Conservation (phyloP, 495 filamentous ascomycete genomes). For the Xylaria palmicola region DNA sequence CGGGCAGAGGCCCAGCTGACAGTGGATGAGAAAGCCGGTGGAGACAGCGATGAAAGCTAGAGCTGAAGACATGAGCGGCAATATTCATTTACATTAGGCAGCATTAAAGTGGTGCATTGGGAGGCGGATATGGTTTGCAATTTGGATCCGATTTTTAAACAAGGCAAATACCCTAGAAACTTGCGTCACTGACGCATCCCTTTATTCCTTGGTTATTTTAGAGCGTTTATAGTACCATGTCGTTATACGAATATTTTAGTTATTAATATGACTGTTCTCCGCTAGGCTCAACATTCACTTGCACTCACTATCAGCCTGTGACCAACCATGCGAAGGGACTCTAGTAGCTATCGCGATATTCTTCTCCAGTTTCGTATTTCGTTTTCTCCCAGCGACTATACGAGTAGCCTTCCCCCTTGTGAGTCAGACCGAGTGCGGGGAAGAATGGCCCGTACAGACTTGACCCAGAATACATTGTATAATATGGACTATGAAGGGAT, state of each 20-base stretch:
- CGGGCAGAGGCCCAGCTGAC: conserved; percentile 69
- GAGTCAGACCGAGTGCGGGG: neutral
- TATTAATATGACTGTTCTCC: no score
- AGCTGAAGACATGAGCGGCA: neutral
- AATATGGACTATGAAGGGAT: no score
- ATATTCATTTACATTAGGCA: neutral
- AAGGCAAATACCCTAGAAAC: neutral
- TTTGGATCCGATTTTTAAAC: neutral
- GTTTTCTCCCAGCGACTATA: neutral
- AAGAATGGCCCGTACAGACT: neutral
- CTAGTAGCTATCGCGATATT: no score
- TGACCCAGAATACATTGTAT: neutral
- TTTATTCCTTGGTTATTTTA: no score
- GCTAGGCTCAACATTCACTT: no score
- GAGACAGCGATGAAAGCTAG: neutral
- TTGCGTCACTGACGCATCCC: no score
- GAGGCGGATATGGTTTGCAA: neutral
- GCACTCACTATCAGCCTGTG: no score
- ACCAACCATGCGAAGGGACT: no score
- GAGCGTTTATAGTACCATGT: no score
- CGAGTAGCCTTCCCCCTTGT: neutral
- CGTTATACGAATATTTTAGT: no score
- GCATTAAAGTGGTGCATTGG: neutral
- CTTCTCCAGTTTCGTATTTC: neutral
- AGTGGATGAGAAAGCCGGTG: conserved; percentile 57